Conservation (phyloP, 177 flowering plant genomes). For the Telopea speciosissima region DNA sequence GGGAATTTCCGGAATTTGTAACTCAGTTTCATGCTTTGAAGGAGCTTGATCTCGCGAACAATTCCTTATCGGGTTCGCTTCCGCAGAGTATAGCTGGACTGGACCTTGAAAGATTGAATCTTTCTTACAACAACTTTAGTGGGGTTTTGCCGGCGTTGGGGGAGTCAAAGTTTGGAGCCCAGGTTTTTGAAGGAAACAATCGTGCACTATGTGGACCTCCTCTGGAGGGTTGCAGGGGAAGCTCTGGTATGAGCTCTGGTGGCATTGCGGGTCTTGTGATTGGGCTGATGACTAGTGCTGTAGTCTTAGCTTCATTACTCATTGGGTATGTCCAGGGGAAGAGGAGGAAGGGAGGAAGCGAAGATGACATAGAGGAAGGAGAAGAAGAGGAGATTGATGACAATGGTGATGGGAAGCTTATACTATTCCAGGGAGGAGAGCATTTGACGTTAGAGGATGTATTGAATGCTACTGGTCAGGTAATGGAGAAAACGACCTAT, state of each 20-base stretch:
- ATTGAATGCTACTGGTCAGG: slow-evolving; percentile 94
- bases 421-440: slow-evolving; percentile 89
- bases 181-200: slow-evolving; percentile 70
- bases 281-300: slow-evolving; percentile 77
- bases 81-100: slow-evolving; percentile 43
- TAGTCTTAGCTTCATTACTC: slow-evolving; percentile 68
- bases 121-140: slow-evolving; percentile 80
- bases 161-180: slow-evolving; percentile 46
- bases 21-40: slow-evolving; percentile 46
- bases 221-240: slow-evolving; percentile 40
- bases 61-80: slow-evolving; percentile 57
- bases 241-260: slow-evolving; percentile 66
- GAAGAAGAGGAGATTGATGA: slow-evolving; percentile 43
- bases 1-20: slow-evolving; percentile 70
- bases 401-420: slow-evolving; percentile 67
- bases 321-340: slow-evolving; percentile 84
- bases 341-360: slow-evolving; percentile 54
- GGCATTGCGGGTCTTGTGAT: slow-evolving; percentile 87
- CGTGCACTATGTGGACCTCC: slow-evolving; percentile 66
- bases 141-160: slow-evolving; percentile 67
- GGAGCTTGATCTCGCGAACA: slow-evolving; percentile 66
- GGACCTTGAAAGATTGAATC: slow-evolving; percentile 64
- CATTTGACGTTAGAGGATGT: slow-evolving; percentile 90
- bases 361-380: slow-evolving; percentile 48
- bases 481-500: slow-evolving; percentile 90